phyloP scores from a whole-genome alignment of 2,329 filamentous ascomycete genomes.

The Epichloe uncinata region DNA sequence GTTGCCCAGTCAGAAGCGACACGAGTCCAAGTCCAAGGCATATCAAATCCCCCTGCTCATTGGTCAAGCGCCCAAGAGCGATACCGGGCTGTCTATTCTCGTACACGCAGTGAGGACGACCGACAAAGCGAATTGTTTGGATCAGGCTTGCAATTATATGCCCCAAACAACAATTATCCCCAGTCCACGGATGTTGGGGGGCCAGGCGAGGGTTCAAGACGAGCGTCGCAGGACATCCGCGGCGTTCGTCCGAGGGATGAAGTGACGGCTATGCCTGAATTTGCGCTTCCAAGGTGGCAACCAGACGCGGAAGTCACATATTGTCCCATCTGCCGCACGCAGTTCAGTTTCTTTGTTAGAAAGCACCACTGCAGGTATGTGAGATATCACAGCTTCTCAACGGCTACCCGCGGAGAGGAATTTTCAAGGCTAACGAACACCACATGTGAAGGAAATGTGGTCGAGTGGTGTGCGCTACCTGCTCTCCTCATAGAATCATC shows the following conservation, averaged over 20 bases:
- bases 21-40: neutral
- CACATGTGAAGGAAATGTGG: conserved; percentile 62
- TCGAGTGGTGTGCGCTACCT: conserved; percentile 75
- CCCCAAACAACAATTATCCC: neutral
- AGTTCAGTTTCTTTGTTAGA: conserved; percentile 74
- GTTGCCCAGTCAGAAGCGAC: neutral
- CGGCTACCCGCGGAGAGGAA: neutral
- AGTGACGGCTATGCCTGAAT: conserved; percentile 18
- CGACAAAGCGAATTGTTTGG: neutral
- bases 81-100: neutral
- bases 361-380: conserved; percentile 80
- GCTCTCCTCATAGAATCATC: conserved; percentile 88
- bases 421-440: conserved; percentile 10
- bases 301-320: conserved; percentile 69
- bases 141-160: neutral
- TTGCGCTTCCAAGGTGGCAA: conserved; percentile 69
- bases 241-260: neutral
- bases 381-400: neutral
- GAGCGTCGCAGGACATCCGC: neutral
- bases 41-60: neutral
- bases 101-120: neutral
- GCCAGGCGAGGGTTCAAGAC: neutral
- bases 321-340: conserved; percentile 71
- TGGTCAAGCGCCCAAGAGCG: neutral
- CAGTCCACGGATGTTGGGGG: neutral